Conservation (phyloP, 306 rosid genomes). For the Gleditsia sinensis region DNA sequence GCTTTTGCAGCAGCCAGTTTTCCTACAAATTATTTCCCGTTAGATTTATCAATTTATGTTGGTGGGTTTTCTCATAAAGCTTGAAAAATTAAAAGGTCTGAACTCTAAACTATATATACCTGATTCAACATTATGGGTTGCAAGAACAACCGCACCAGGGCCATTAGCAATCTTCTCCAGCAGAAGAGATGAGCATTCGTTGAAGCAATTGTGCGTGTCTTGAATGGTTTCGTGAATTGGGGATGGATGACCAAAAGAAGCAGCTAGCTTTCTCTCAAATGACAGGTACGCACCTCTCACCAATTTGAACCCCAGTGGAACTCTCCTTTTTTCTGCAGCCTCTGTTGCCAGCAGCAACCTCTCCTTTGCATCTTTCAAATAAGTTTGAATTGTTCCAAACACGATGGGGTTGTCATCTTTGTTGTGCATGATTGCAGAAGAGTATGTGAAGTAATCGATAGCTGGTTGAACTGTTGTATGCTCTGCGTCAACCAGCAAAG, state of each 20-base stretch:
- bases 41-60: conserved; percentile 1
- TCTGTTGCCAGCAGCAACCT: conserved; percentile 46
- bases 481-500: conserved; percentile 79
- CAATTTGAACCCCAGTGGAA: conserved; percentile 79
- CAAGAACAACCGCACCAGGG: conserved; percentile 70
- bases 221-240: conserved; percentile 73
- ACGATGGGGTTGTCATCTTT: conserved; percentile 52
- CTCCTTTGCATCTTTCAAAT: conserved; percentile 82
- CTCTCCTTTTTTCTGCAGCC: conserved; percentile 66
- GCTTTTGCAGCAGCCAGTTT: conserved; percentile 78
- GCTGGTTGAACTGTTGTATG: conserved; percentile 83
- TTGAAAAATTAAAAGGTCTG: too few species aligned
- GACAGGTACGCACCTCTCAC: conserved; percentile 98
- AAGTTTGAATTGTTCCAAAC: conserved; percentile 76
- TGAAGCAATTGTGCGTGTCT: conserved; percentile 77
- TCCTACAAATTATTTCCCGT: conserved; percentile 43
- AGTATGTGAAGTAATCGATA: conserved; percentile 83
- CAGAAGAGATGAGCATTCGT: conserved; percentile 64
- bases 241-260: conserved; percentile 60
- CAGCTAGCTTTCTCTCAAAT: conserved; percentile 58
- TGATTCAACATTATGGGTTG: conserved; percentile 87
- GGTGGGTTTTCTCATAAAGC: not conserved
- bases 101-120: conserved; percentile 43
- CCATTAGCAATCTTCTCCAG: conserved; percentile 70
- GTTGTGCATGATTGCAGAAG: conserved; percentile 66